These are phyloP conservation scores for Bertia moriformis DNA, from an alignment of 2,329 filamentous ascomycete genomes.

Conservation along the genomic window DNA sequence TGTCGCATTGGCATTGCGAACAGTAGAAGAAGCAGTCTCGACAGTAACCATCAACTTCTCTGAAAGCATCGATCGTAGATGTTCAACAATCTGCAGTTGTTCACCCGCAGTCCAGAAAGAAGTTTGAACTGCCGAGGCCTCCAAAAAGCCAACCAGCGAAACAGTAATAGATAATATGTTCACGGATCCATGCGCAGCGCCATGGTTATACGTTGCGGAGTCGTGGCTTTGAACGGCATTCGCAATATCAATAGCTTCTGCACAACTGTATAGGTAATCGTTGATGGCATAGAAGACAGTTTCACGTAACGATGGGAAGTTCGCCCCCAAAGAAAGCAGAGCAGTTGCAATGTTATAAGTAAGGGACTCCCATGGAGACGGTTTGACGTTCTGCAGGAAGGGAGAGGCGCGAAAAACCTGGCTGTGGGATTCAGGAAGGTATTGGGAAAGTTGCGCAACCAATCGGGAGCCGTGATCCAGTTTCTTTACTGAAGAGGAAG, in stretches of 20 bases:
- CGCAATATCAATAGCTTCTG: slow-evolving; percentile 40
- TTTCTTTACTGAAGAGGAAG: slow-evolving; percentile 61
- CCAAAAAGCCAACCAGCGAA: slow-evolving; percentile 78
- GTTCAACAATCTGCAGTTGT: slow-evolving; percentile 57
- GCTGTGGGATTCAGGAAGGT: slow-evolving; percentile 70
- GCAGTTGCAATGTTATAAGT: slow-evolving; percentile 67
- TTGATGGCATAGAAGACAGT: slow-evolving; percentile 52
- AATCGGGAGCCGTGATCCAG: slow-evolving; percentile 64
- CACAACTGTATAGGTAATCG: slow-evolving; percentile 60
- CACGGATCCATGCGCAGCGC: slow-evolving; percentile 46
- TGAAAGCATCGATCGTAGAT: slow-evolving; percentile 60
- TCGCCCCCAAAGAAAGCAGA: slow-evolving; percentile 65
- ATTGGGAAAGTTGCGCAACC: slow-evolving; percentile 64
- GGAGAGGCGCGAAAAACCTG: slow-evolving; percentile 70
- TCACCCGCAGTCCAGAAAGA: slow-evolving; percentile 70
- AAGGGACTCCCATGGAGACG: slow-evolving; percentile 76
- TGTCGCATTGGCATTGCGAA: slow-evolving; percentile 61
- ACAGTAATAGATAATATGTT: slow-evolving; percentile 64
- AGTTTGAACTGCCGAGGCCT: slow-evolving; percentile 64
- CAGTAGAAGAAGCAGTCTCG: slow-evolving; percentile 78
- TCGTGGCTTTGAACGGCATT: slow-evolving; percentile 36
- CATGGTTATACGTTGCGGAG: slow-evolving; percentile 31
- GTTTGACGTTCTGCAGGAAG: slow-evolving; percentile 68
- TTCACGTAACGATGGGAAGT: slow-evolving; percentile 55
- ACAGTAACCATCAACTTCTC: slow-evolving; percentile 74